phyloP scores from a whole-genome alignment of 2,329 filamentous ascomycete species.

The Polytolypa hystricis region DNA sequence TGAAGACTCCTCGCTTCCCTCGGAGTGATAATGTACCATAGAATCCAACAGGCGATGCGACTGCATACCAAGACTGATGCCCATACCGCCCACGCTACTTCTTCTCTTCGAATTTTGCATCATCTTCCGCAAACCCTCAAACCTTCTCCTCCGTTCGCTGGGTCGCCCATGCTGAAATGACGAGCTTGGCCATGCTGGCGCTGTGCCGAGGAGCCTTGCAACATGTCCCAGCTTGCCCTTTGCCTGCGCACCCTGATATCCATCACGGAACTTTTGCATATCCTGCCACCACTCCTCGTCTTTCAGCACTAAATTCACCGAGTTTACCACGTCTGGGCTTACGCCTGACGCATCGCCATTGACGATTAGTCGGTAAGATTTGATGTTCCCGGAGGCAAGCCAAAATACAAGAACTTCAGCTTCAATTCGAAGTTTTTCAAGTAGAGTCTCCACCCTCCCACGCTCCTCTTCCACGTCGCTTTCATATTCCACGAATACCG shows the following conservation, averaged over 20 bases:
- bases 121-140: constrained; percentile 51
- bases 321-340: constrained; percentile 44
- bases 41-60: constrained; percentile 59
- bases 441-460: constrained; percentile 57
- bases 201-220: constrained; percentile 27
- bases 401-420: constrained; percentile 72
- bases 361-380: constrained; percentile 66
- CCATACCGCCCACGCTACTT: constrained; percentile 40
- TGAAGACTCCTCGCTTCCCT: constrained; percentile 33
- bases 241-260: constrained; percentile 12
- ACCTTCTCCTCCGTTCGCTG: constrained; percentile 34
- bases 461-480: constrained; percentile 70
- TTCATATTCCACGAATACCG: constrained; percentile 85
- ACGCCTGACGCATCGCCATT: constrained; percentile 50
- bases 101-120: constrained; percentile 49
- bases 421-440: constrained; percentile 72
- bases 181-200: constrained; percentile 41
- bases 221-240: constrained; percentile 12
- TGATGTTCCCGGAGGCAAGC: constrained; percentile 61
- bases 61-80: constrained; percentile 61
- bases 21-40: constrained; percentile 42
- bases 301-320: constrained; percentile 55
- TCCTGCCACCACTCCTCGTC: constrained; percentile 78
- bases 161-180: constrained; percentile 41
- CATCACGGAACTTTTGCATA: constrained; percentile 42